Evolutionary conservation across 768 basidiomycete genomes (phyloP).

Genomic region (Leccinum ochraceum): DNA sequence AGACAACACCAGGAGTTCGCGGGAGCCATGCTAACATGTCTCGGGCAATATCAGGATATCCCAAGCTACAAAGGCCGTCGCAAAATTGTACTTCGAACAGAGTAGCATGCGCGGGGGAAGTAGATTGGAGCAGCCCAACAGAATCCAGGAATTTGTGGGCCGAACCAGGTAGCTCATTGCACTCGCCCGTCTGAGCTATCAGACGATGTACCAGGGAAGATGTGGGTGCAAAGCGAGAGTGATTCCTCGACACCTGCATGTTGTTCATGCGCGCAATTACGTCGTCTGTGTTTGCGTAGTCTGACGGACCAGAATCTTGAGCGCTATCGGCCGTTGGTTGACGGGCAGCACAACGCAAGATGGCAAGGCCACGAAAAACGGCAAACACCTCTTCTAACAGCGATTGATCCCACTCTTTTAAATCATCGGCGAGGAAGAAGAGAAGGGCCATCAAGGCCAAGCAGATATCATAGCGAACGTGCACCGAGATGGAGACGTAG

Average conservation of each 20-base stretch:
- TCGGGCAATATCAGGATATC: slow-evolving; percentile 58
- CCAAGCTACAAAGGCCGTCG: slow-evolving; percentile 63
- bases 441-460: slow-evolving; percentile 64
- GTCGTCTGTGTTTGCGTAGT: slow-evolving; percentile 56
- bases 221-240: slow-evolving; percentile 48
- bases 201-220: slow-evolving; percentile 67
- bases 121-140: slow-evolving; percentile 65
- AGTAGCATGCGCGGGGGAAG: slow-evolving; percentile 67
- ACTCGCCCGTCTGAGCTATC: slow-evolving; percentile 51
- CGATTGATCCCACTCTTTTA: slow-evolving; percentile 63
- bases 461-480: slow-evolving; percentile 76
- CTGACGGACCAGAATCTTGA: slow-evolving; percentile 33
- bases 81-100: slow-evolving; percentile 72
- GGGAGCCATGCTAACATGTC: slow-evolving; percentile 80
- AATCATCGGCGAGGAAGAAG: slow-evolving; percentile 67
- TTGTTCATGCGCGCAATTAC: slow-evolving; percentile 62
- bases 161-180: slow-evolving; percentile 52
- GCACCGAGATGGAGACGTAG: slow-evolving; percentile 61
- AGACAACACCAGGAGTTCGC: slow-evolving; percentile 71
- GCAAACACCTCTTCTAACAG: slow-evolving; percentile 74
- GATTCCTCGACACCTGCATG: slow-evolving; percentile 66
- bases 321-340: slow-evolving; percentile 52
- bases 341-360: slow-evolving; percentile 60
- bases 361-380: slow-evolving; percentile 75
- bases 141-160: slow-evolving; percentile 72